These are phyloP conservation scores for Erythrophleum fordii DNA, from an alignment of 306 rosid genomes.

Conservation along the genomic window DNA sequence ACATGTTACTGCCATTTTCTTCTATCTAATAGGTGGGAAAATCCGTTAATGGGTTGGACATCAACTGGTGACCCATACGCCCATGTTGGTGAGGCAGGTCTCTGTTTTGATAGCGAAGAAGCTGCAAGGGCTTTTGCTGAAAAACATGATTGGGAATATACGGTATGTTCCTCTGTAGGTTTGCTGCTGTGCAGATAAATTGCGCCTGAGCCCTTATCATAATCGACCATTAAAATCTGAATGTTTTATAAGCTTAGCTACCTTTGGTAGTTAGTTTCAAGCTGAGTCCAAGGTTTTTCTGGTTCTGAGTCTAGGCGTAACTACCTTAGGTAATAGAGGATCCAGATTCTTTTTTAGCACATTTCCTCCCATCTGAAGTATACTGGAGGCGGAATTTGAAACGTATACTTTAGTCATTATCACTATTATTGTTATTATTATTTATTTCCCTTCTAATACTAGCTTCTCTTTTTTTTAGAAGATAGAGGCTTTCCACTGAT, in stretches of 20 bases:
- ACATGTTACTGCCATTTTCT: not conserved
- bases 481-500: not conserved
- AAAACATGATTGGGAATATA: not conserved
- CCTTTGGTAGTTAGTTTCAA: too few species aligned
- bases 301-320: not conserved
- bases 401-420: too few species aligned
- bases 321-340: too few species aligned
- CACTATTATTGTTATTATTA: not conserved
- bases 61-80: slow-evolving; percentile 56
- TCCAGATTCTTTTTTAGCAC: too few species aligned
- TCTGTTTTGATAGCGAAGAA: slow-evolving; percentile 44
- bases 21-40: slow-evolving; percentile 46
- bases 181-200: slow-evolving; percentile 29
- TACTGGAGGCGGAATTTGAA: not conserved
- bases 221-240: not conserved
- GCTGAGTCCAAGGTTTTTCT: not conserved
- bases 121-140: not conserved
- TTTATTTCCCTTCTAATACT: not conserved
- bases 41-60: slow-evolving; percentile 57
- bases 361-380: not conserved
- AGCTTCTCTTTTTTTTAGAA: too few species aligned
- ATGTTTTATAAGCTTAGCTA: too few species aligned
- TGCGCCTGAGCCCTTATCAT: not conserved
- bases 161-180: slow-evolving; percentile 24
- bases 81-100: slow-evolving; percentile 51